A percentile compares a stretch with the other conserved stretches of the same genome.
phyloP scores from a whole-genome alignment of 176 grass and related monocot species.

The Oryza brachyantha region DNA sequence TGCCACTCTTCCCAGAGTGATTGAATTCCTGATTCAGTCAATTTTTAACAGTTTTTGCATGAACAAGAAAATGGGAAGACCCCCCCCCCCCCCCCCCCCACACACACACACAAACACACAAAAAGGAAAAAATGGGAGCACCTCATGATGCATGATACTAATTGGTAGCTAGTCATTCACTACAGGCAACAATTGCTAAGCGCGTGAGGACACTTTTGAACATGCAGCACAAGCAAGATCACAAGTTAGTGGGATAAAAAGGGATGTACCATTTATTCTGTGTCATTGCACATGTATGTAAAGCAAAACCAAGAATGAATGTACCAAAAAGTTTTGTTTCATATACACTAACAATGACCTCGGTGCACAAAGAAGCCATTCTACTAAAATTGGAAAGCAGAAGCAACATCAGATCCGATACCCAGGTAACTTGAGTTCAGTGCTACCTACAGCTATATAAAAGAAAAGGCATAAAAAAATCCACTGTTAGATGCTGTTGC shows the following conservation, averaged over 20 bases:
- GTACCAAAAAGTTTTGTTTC: neutral
- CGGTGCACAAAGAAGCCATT: neutral
- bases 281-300: neutral
- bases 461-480: slow-evolving; percentile 4
- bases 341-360: neutral
- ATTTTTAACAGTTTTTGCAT: neutral
- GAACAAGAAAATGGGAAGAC: neutral
- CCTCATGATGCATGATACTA: neutral
- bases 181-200: neutral
- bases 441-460: neutral
- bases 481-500: neutral
- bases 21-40: neutral
- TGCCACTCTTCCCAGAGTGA: neutral
- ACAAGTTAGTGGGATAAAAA: neutral
- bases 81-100: too few relatives aligned
- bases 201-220: neutral
- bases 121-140: neutral
- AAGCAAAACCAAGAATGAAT: neutral
- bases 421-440: neutral
- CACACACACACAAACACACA: too few relatives aligned
- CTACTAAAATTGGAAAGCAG: neutral
- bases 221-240: neutral
- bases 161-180: neutral
- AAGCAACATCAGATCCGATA: slow-evolving; percentile 18
- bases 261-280: neutral